phyloP scores from a whole-genome alignment of 805 yeast species.

The Metschnikowia colocasiae region DNA sequence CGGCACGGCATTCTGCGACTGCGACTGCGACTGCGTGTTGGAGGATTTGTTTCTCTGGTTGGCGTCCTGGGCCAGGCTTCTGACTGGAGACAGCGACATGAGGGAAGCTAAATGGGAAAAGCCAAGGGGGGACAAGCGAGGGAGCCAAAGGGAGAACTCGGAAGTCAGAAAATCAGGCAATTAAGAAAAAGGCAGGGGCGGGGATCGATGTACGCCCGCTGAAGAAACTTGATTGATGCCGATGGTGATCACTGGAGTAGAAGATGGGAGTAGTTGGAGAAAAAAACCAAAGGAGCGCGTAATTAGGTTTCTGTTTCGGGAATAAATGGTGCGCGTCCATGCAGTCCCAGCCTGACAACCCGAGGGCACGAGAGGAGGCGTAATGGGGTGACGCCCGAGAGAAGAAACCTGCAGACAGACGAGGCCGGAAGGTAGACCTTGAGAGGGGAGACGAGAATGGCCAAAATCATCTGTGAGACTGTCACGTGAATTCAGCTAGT shows the following conservation, averaged over 20 bases:
- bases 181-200: neutral
- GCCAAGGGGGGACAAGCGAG: neutral
- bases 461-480: too few species aligned
- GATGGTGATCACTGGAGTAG: neutral
- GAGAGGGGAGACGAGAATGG: too few species aligned
- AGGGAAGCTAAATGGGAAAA: neutral
- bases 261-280: neutral
- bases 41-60: conserved; percentile 3
- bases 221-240: neutral
- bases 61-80: conserved; percentile 17
- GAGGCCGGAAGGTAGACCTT: too few species aligned
- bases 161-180: neutral
- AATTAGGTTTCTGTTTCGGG: conserved; percentile 26
- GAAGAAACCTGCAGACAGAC: too few species aligned
- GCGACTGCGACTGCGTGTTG: conserved; percentile 35
- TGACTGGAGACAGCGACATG: conserved; percentile 21
- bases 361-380: too few species aligned
- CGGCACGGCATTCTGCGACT: conserved; percentile 42
- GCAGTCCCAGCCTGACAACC: neutral
- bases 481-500: too few species aligned
- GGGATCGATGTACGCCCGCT: neutral
- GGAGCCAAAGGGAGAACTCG: neutral
- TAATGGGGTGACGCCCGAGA: too few species aligned
- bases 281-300: conserved; percentile 1
- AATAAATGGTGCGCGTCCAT: conserved; percentile 16